Evolutionary conservation across 495 filamentous ascomycete genomes (phyloP).

Genomic region (Penicillium dipodomyicola): DNA sequence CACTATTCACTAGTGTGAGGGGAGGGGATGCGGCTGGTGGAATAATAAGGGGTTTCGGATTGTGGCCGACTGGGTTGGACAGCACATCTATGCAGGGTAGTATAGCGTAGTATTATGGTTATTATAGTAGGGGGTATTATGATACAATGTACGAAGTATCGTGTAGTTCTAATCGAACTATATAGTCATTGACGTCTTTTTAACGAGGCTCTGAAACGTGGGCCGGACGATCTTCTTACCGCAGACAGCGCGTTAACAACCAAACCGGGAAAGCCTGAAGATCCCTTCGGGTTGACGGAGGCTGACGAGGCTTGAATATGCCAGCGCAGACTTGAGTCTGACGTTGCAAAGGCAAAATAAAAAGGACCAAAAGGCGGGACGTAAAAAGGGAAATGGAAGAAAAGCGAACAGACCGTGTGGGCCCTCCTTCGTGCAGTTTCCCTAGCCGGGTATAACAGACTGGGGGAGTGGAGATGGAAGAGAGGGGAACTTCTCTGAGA

Average conservation of each 20-base stretch:
- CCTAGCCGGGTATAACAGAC: conserved; percentile 21
- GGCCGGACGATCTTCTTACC: conserved; percentile 10
- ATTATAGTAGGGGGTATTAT: no score
- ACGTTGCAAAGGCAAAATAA: neutral
- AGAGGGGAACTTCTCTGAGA: neutral
- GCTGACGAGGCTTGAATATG: neutral
- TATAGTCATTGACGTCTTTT: neutral
- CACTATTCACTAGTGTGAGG: conserved; percentile 5
- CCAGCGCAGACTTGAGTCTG: neutral
- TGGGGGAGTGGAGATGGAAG: conserved; percentile 9
- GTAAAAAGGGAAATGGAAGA: conserved; percentile 2
- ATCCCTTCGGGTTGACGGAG: neutral
- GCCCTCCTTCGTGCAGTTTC: conserved; percentile 20
- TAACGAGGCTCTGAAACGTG: conserved; percentile 14
- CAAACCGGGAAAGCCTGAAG: conserved; percentile 8
- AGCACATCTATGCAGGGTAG: conserved; percentile 2
- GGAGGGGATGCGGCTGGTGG: neutral
- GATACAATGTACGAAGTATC: no score
- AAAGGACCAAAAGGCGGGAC: neutral
- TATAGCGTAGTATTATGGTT: conserved; percentile 2
- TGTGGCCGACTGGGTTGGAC: conserved; percentile 1
- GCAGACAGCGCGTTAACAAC: conserved; percentile 10
- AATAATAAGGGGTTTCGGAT: neutral
- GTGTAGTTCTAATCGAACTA: neutral
- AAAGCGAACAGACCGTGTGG: conserved; percentile 11